Conservation (phyloP, 192 early-diverging fungal species). For the Powellomyces hirtus region DNA sequence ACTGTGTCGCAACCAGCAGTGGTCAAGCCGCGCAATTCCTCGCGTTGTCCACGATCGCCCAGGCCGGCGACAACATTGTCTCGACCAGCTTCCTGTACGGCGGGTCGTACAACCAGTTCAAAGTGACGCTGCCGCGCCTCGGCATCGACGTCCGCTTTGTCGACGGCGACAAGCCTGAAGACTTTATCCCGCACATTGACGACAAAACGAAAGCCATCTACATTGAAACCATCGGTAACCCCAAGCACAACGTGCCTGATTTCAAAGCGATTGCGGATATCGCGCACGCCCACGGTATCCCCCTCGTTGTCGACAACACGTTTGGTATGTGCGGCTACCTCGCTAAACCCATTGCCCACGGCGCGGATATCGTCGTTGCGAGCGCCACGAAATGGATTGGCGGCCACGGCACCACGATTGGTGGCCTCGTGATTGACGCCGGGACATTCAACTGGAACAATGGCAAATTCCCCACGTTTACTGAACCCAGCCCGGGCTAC, state of each 20-base stretch:
- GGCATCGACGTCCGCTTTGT: conserved; percentile 82
- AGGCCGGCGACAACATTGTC: conserved; percentile 87
- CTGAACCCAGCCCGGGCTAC: conserved; percentile 79
- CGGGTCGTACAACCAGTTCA: conserved; percentile 73
- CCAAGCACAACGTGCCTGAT: conserved; percentile 85
- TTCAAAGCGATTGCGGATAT: conserved; percentile 78
- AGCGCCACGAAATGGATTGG: conserved; percentile 92
- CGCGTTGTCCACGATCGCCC: conserved; percentile 67
- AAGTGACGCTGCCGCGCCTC: conserved; percentile 76
- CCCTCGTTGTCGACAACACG: conserved; percentile 94
- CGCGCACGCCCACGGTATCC: conserved; percentile 78
- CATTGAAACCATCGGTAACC: conserved; percentile 90
- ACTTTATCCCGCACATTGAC: conserved; percentile 78
- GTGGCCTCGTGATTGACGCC: conserved; percentile 84
- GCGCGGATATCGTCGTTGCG: conserved; percentile 93
- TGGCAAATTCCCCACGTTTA: conserved; percentile 84
- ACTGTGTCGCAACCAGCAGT: conserved; percentile 64
- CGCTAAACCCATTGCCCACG: conserved; percentile 82
- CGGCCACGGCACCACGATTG: conserved; percentile 89
- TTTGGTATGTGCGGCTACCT: conserved; percentile 68
- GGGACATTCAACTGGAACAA: conserved; percentile 89
- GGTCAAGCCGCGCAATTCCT: conserved; percentile 89
- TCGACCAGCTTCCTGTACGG: conserved; percentile 68
- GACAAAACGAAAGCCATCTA: conserved; percentile 89
- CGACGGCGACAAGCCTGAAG: conserved; percentile 67